These are phyloP conservation scores for Gastrolobium villosum DNA, from an alignment of 306 rosid genomes.

Conservation along the genomic window DNA sequence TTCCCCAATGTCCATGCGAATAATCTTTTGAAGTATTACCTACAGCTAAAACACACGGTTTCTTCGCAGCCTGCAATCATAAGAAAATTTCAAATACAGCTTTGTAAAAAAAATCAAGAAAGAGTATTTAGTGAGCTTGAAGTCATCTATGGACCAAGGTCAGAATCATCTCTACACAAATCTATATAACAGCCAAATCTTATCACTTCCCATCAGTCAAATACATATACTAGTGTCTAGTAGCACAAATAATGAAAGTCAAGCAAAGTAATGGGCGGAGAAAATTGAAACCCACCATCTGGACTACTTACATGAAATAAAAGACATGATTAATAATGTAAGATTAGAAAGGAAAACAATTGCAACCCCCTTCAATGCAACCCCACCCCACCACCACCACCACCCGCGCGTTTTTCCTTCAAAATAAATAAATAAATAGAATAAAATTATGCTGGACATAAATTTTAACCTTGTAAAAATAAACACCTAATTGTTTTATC, in stretches of 20 bases:
- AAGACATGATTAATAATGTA: background rate
- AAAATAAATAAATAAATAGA: background rate
- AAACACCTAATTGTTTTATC: background rate
- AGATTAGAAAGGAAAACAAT: background rate
- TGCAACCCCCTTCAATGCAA: background rate
- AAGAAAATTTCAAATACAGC: constrained; percentile 46
- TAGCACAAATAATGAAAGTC: background rate
- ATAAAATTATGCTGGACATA: background rate
- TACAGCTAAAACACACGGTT: constrained; percentile 49
- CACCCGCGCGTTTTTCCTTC: no score
- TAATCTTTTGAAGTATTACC: constrained; percentile 54
- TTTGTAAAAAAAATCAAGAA: constrained; percentile 39
- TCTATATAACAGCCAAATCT: background rate
- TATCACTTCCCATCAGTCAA: background rate
- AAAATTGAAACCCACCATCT: constrained; percentile 3
- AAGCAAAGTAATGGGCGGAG: background rate
- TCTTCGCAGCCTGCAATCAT: constrained; percentile 60
- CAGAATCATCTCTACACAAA: constrained; percentile 22
- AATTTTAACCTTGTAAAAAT: background rate
- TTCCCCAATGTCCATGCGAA: constrained; percentile 67
- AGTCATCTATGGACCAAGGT: constrained; percentile 23
- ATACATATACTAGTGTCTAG: constrained; percentile 6
- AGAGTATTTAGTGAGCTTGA: constrained; percentile 20
- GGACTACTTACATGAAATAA: background rate
- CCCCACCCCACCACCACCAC: background rate